Evolutionary conservation across 2,329 filamentous ascomycete genomes (phyloP), one percentile per base, ranked within the genome.

Genomic region (Sporothrix globosa): DNA sequence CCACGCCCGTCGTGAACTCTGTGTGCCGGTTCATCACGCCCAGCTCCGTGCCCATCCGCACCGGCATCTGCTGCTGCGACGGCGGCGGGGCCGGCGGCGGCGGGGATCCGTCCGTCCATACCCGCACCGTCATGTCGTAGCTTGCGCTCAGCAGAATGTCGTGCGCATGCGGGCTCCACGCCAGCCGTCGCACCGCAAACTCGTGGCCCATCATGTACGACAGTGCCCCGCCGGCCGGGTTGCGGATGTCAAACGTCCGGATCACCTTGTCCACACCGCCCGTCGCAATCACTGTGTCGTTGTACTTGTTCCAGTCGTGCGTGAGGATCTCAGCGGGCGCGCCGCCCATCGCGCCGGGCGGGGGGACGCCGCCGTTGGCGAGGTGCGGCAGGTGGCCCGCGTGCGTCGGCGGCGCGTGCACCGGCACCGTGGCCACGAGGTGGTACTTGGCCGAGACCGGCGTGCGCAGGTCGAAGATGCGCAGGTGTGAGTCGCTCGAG

Each of bases 261-360:
- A 99, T 90, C 21, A 91, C 82, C 69, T 92, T 87, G 79, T 99
- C 96, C 3, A 98, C 96, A 69, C 96, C 95, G 1, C 89, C 96
- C 0, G 93, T 93, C 0, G 96, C 96, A 69, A 99, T 83, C 34
- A 97, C 84, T 0, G 89, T 91, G 74, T 93, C 89, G 52, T 91
- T 88, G 81, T 99, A 99, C 81, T 99, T 99, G 83, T 99, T 99
- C 96, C 96, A 99, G 80, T 99, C 96, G 81, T 98, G 96, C 0
- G 94, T 97, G 44, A 99, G 86, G 50, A 92, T 88, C 83, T 99
- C 96, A 11, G 88, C 86, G 0, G 93, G 93, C n/a, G 88, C 80
- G 46, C 81, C 78, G 39, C 81, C 82, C 66, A 77, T 79, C 71
- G 74, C 77, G 39, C 73, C 75, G 68, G 75, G 77, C 7, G 71